Percentiles rank a stretch among this genome's conserved stretches.
Conservation (phyloP, 192 early-diverging fungal genomes). For the Dissophora ornata region DNA sequence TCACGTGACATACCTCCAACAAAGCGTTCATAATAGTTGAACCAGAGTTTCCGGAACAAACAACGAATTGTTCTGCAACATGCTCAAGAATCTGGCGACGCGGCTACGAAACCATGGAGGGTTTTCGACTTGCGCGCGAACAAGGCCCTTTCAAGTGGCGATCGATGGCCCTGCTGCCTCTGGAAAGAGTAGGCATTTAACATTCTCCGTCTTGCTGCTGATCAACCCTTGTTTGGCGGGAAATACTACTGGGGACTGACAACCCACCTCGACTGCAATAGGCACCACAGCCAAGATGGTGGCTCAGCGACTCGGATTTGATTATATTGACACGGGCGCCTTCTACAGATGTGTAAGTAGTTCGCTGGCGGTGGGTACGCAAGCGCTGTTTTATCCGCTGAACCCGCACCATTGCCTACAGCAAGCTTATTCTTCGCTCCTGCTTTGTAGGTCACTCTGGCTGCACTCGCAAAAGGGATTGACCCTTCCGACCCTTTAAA, state of each 20-base stretch:
- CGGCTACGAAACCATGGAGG: background rate
- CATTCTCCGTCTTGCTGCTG: too few relatives aligned
- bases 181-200: conserved; percentile 77
- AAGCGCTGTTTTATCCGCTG: too few relatives aligned
- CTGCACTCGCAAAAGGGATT: conserved; percentile 44
- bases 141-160: conserved; percentile 68
- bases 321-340: conserved; percentile 83
- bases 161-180: conserved; percentile 87
- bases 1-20: too few relatives aligned
- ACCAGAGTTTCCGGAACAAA: too few relatives aligned
- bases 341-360: conserved; percentile 68
- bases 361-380: too few relatives aligned
- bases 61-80: background rate
- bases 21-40: too few relatives aligned
- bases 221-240: too few relatives aligned
- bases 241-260: too few relatives aligned
- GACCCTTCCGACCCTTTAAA: conserved; percentile 53
- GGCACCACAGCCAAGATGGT: conserved; percentile 79
- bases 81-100: background rate
- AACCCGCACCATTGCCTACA: too few relatives aligned
- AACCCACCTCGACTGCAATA: too few relatives aligned
- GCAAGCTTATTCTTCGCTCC: too few relatives aligned
- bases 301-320: conserved; percentile 71
- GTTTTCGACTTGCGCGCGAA: background rate
- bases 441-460: conserved; percentile 61